Base-by-base conservation (phyloP, 2,329 filamentous ascomycete genomes). In the Penicillium hordei region DNA sequence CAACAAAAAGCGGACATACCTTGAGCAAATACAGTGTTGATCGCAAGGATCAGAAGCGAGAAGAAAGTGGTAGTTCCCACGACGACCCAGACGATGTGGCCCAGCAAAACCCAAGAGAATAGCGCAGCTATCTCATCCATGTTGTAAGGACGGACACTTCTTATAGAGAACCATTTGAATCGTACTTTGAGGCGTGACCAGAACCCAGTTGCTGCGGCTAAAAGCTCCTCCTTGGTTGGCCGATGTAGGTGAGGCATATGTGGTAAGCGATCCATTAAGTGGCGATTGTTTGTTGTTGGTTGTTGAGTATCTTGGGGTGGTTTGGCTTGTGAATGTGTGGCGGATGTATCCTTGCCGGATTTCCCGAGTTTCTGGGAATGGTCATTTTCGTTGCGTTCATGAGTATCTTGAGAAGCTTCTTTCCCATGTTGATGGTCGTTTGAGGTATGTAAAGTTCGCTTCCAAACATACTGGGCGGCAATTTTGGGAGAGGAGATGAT, bases 141-240 rank as follows among this genome's bases (percentile, higher is more conserved):
- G 74, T 96, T 99, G 85, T 94, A 99, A 0, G 94, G 94, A 38
- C 94, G 84, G 73, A 90, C 90, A 72, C 93, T 96, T 70, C 93
- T 83, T 68, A 99, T 99, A 2, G 94, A 95, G 68, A 94, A 88
- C 94, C 94, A 99, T 76, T 99, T 99, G 79, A 97, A 95, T 40
- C 92, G 89, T 25, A 97, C 90, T 70, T 89, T 91, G 44, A 97
- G 76, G 48, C 94, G 86, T 61, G 95, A 89, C 87, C 91, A 94
- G 73, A 97, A 97, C 1, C 93, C 93, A 23, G 87, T 97, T 36
- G 94, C 92, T 5, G 94, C 93, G 21, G 90, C 89, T 36, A 99
- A 81, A 29, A 99, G 82, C 74, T 99, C 94, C 72, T 97, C 93
- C 71, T 96, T 97, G 8, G 89, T 93, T 5, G 94, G 93, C 21